A percentile compares a stretch with the other conserved stretches of the same genome.
These are phyloP conservation scores for Leccinum imitatum DNA, from an alignment of 768 basidiomycete species.

Conservation along the genomic window DNA sequence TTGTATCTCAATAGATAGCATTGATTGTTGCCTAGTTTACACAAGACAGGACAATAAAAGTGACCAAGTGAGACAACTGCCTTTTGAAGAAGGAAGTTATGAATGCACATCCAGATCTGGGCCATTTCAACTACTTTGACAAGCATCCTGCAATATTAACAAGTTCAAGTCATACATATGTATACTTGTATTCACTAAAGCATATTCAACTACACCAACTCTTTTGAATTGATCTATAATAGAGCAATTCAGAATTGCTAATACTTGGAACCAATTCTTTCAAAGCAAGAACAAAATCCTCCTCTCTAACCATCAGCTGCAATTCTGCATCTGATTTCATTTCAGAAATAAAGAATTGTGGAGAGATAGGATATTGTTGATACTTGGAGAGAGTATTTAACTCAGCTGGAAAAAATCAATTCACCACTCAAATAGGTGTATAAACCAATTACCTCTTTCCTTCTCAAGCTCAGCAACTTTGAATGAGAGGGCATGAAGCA, in stretches of 20 bases:
- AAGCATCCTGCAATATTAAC: background rate
- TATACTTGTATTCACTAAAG: background rate
- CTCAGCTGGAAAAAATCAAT: slow-evolving; percentile 6
- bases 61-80: too few relatives aligned
- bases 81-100: too few relatives aligned
- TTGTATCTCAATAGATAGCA: too few relatives aligned
- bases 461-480: slow-evolving; percentile 78
- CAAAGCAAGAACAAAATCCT: slow-evolving; percentile 79
- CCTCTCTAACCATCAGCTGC: slow-evolving; percentile 67
- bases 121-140: too few relatives aligned
- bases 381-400: slow-evolving; percentile 49
- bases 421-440: background rate
- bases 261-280: slow-evolving; percentile 75
- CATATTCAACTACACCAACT: slow-evolving; percentile 14
- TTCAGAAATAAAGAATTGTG: slow-evolving; percentile 89
- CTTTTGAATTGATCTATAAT: slow-evolving; percentile 62
- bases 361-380: slow-evolving; percentile 63
- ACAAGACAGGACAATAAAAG: too few relatives aligned
- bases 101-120: too few relatives aligned
- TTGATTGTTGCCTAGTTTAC: too few relatives aligned
- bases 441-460: slow-evolving; percentile 54
- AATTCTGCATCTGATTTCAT: slow-evolving; percentile 70
- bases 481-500: slow-evolving; percentile 91
- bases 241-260: slow-evolving; percentile 80
- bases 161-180: background rate